Conservation (phyloP, 805 yeast species). For the Pichia heedii region DNA sequence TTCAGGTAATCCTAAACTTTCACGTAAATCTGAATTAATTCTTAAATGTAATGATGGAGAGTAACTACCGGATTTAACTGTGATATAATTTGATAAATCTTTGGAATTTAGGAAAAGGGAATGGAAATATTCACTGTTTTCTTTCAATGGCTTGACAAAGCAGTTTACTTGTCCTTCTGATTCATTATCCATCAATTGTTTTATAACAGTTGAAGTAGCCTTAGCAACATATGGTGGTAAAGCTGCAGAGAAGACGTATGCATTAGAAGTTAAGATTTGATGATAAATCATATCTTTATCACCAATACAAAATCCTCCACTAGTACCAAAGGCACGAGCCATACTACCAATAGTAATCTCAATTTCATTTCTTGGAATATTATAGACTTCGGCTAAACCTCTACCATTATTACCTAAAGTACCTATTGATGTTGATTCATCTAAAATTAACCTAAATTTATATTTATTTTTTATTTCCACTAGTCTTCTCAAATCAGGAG, state of each 20-base stretch:
- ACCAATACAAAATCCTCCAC: slow-evolving; percentile 95
- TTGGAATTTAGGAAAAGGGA: slow-evolving; percentile 32
- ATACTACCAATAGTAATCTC: slow-evolving; percentile 84
- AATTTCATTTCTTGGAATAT: slow-evolving; percentile 59
- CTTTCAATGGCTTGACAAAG: slow-evolving; percentile 30
- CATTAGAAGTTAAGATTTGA: slow-evolving; percentile 83
- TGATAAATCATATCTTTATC: slow-evolving; percentile 74
- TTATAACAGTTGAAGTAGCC: slow-evolving; percentile 42
- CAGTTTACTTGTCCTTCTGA: slow-evolving; percentile 28
- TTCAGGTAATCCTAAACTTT: slow-evolving; percentile 36
- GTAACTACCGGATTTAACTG: slow-evolving; percentile 44
- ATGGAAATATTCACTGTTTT: slow-evolving; percentile 33
- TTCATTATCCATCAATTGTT: slow-evolving; percentile 34
- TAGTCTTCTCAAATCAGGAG: slow-evolving; percentile 58
- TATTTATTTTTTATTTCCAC: slow-evolving; percentile 69
- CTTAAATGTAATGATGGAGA: slow-evolving; percentile 69
- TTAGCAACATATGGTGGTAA: slow-evolving; percentile 86
- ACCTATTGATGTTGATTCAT: slow-evolving; percentile 83
- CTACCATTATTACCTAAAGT: slow-evolving; percentile 77
- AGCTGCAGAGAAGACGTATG: slow-evolving; percentile 90
- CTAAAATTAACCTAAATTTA: slow-evolving; percentile 80
- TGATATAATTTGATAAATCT: slow-evolving; percentile 31
- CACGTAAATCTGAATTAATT: slow-evolving; percentile 39
- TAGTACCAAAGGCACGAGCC: slow-evolving; percentile 71
- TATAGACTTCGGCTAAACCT: slow-evolving; percentile 72